Percentiles rank a stretch among this genome's conserved stretches.
Evolutionary conservation across 177 flowering plant species (phyloP).

Genomic region (Vitis hybrid): DNA sequence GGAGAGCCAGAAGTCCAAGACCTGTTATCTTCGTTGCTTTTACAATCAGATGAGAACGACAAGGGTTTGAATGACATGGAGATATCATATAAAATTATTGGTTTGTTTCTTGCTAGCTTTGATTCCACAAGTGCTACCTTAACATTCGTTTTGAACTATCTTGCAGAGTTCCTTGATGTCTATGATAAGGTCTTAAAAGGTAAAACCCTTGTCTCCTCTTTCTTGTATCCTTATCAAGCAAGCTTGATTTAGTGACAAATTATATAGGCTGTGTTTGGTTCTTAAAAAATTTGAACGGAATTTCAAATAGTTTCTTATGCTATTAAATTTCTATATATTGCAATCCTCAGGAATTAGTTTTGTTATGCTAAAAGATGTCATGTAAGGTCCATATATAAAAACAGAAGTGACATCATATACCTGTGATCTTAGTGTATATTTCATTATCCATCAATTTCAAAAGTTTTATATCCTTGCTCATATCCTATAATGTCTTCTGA

Average conservation of each 20-base stretch:
- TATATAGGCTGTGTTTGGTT: not conserved
- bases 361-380: too few relatives aligned
- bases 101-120: constrained; percentile 9
- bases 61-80: constrained; percentile 7
- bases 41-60: not conserved
- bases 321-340: too few relatives aligned
- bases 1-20: too few relatives aligned
- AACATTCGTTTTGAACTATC: constrained; percentile 9
- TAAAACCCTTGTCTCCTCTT: not conserved
- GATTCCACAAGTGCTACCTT: constrained; percentile 1
- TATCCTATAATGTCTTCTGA: too few relatives aligned
- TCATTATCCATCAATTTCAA: too few relatives aligned
- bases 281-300: not conserved
- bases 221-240: not conserved
- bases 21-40: not conserved
- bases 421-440: too few relatives aligned
- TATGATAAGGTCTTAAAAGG: not conserved
- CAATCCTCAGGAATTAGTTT: too few relatives aligned
- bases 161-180: constrained; percentile 9
- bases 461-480: too few relatives aligned
- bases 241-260: constrained; percentile 1
- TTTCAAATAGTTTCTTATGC: too few relatives aligned
- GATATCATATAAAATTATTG: constrained; percentile 9
- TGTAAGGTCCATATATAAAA: too few relatives aligned
- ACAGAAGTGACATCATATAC: too few relatives aligned